phyloP scores from a whole-genome alignment of 129 eudicot species.

The Flaveria brownii region DNA sequence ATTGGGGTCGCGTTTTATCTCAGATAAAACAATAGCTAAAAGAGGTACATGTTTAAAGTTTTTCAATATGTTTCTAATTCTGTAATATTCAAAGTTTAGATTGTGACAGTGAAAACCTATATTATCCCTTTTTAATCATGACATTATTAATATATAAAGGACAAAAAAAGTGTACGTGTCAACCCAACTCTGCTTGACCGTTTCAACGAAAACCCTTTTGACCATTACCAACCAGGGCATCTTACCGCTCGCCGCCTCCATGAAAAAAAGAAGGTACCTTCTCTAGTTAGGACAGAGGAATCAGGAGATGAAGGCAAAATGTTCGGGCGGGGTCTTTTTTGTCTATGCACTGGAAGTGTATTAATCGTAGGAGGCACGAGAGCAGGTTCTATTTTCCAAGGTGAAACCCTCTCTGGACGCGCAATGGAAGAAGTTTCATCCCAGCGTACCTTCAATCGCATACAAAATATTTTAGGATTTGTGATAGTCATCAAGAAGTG shows the following conservation, averaged over 20 bases:
- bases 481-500: not conserved
- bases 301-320: constrained; percentile 76
- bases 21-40: not conserved
- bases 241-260: not conserved
- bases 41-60: not conserved
- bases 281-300: constrained; percentile 86
- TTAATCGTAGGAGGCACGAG: constrained; percentile 77
- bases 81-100: not conserved
- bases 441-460: constrained; percentile 71
- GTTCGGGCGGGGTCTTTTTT: constrained; percentile 83
- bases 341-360: constrained; percentile 82
- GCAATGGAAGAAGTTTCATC: constrained; percentile 87
- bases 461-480: not conserved
- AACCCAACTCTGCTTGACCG: not conserved
- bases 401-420: constrained; percentile 94
- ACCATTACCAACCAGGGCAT: not conserved
- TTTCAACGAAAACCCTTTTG: not conserved
- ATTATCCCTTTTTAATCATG: not conserved
- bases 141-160: not conserved
- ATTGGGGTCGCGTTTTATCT: not conserved
- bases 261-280: constrained; percentile 46
- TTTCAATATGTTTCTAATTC: not conserved
- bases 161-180: not conserved
- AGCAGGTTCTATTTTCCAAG: constrained; percentile 96
- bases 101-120: not conserved